These are phyloP conservation scores for Dactylella cylindrospora DNA, from an alignment of 2,329 filamentous ascomycete genomes.

Conservation along the genomic window DNA sequence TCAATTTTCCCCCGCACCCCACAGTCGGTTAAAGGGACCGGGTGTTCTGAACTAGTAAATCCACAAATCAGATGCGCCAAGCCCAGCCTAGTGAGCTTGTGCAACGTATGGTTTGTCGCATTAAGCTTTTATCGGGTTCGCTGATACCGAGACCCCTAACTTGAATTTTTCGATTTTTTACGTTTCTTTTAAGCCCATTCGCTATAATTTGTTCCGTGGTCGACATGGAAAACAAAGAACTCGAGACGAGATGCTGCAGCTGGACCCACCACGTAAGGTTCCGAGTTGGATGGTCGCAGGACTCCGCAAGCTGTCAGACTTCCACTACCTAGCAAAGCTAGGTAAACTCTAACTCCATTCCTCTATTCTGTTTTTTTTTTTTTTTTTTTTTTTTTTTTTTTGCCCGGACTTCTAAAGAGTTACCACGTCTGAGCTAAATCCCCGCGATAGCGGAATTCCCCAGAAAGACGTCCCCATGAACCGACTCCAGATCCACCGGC, in stretches of 20 bases:
- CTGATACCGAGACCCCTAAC: background rate
- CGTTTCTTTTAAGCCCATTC: conserved; percentile 3
- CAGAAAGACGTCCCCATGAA: conserved; percentile 19
- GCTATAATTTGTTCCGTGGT: conserved; percentile 16
- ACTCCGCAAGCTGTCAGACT: no score
- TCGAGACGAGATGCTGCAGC: conserved; percentile 31
- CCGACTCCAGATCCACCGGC: background rate
- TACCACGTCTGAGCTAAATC: no score
- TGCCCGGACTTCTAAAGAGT: no score
- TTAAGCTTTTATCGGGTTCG: conserved; percentile 7
- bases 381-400: no score
- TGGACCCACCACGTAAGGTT: no score
- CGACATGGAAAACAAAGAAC: background rate
- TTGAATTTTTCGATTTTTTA: conserved; percentile 5
- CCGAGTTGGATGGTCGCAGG: no score
- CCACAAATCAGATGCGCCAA: conserved; percentile 39
- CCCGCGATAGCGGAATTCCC: conserved; percentile 4
- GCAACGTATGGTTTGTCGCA: background rate
- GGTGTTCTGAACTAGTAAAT: conserved; percentile 34
- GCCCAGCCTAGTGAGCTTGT: background rate
- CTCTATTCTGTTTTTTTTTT: no score
- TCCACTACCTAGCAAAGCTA: no score
- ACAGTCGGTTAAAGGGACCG: conserved; percentile 27
- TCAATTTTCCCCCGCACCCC: conserved; percentile 35
- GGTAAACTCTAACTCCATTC: no score